Conservation (phyloP, 1,139 yeast genomes). For the Neolecta irregularis region DNA sequence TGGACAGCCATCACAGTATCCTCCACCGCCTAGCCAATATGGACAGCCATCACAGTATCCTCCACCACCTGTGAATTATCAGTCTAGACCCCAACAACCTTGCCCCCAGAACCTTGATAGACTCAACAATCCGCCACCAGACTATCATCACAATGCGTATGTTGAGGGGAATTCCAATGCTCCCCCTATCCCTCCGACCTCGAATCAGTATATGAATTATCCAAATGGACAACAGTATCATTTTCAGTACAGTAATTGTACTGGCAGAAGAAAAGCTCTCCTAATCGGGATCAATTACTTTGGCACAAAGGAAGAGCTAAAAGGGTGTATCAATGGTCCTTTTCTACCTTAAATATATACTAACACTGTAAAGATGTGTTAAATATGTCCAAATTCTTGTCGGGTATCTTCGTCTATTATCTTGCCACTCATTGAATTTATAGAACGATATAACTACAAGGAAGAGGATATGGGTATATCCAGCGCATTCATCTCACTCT, state of each 20-base stretch:
- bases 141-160: no score
- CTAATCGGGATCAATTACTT: constrained; percentile 76
- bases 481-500: constrained; percentile 19
- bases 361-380: constrained; percentile 21
- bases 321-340: constrained; percentile 73
- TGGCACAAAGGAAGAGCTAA: constrained; percentile 51
- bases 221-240: constrained; percentile 22
- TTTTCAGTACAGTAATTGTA: constrained; percentile 60
- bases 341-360: background rate
- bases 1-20: no score
- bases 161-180: constrained; percentile 13
- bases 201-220: constrained; percentile 27
- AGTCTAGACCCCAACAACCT: no score
- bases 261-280: constrained; percentile 66
- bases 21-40: no score
- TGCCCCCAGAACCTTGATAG: no score
- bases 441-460: constrained; percentile 46
- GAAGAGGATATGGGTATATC: constrained; percentile 51
- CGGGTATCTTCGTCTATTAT: constrained; percentile 7
- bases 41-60: no score
- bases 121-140: no score
- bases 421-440: constrained; percentile 40
- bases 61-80: no score
- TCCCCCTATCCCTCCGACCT: constrained; percentile 22
- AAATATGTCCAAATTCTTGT: constrained; percentile 25